Evolutionary conservation across 495 filamentous ascomycete genomes (phyloP).

Genomic region (Aspergillus egyptiacus): DNA sequence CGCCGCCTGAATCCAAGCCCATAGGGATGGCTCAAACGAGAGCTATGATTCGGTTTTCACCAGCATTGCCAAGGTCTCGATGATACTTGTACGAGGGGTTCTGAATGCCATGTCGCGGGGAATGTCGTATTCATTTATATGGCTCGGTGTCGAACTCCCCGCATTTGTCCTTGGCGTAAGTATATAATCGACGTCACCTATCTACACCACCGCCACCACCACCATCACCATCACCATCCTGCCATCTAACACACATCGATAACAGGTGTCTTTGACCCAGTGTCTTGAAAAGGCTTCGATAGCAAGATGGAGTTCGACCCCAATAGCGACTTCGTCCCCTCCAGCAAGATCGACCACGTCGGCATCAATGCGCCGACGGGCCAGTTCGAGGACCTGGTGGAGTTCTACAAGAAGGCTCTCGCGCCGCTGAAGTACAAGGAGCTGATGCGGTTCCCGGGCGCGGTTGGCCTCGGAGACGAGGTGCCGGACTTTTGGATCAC

Average conservation of each 20-base stretch:
- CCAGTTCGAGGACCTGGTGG: conserved; percentile 26
- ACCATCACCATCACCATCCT: not conserved
- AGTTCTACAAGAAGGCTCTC: conserved; percentile 36
- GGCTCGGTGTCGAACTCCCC: too few species aligned
- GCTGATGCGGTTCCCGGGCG: conserved; percentile 20
- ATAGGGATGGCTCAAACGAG: too few species aligned
- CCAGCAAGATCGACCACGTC: conserved; percentile 24
- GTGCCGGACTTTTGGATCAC: conserved; percentile 40
- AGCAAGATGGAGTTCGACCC: conserved; percentile 1
- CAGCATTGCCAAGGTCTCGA: too few species aligned
- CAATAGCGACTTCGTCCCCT: not conserved
- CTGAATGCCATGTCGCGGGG: too few species aligned
- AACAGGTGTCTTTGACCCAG: not conserved
- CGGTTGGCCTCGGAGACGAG: conserved; percentile 21
- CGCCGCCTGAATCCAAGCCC: too few species aligned
- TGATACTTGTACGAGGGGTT: too few species aligned
- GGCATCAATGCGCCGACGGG: conserved; percentile 17
- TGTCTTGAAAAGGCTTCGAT: not conserved
- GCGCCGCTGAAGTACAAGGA: conserved; percentile 35
- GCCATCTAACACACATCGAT: not conserved
- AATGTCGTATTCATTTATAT: not conserved
- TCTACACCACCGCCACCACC: too few species aligned
- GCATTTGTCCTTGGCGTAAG: not conserved
- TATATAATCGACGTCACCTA: not conserved
- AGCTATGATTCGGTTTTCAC: too few species aligned